Evolutionary conservation across 129 eudicot genomes (phyloP), one percentile per base, ranked within the genome.

Genomic region (Chrysanthemum makinoi): DNA sequence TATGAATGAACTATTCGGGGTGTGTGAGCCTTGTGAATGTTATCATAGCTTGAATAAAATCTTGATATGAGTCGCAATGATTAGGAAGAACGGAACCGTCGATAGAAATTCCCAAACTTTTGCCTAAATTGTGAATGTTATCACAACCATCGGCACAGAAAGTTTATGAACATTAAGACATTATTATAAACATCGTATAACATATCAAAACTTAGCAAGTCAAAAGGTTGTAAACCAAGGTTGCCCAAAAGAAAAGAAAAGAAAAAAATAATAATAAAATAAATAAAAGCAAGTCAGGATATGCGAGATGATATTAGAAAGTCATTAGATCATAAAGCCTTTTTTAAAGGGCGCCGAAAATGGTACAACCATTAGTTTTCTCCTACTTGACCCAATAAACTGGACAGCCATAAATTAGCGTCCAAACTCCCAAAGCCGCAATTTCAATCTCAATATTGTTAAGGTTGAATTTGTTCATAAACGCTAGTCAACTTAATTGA

Each of bases 381-480:
- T 56, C 12, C n/a, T n/a, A 16, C 46, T 1, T 39, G 46, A 39
- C 46, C n/a, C 46, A 39, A 39, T 39, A 6, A 6, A 39, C 1
- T 39, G 46, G 10, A 39, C 46, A 39, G 2, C 46, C 7, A 39
- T 39, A 39, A 39, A 39, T 39, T 39, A 33, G 54, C n/a, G 5
- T 28, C 48, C 49, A 69, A 69, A 69, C 64, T 59, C 64, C 18
- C 62, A 68, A 26, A 3, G 46, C 74, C 30, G 30, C 75, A 54
- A 63, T 54, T 62, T 54, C 47, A 16, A 44, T 18, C 54, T 65
- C 52, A 26, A 30, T 69, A 16, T 68, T 17, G 57, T 35, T 69
- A 69, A 60, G 28, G 44, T 18, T 70, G 44, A 63, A 62, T 66
- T 20, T 58, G 44, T 63, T 70, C 65, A 44, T 26, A 70, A 35